Evolutionary conservation across 2,329 filamentous ascomycete species (phyloP).

Genomic region (Periconia digitata): DNA sequence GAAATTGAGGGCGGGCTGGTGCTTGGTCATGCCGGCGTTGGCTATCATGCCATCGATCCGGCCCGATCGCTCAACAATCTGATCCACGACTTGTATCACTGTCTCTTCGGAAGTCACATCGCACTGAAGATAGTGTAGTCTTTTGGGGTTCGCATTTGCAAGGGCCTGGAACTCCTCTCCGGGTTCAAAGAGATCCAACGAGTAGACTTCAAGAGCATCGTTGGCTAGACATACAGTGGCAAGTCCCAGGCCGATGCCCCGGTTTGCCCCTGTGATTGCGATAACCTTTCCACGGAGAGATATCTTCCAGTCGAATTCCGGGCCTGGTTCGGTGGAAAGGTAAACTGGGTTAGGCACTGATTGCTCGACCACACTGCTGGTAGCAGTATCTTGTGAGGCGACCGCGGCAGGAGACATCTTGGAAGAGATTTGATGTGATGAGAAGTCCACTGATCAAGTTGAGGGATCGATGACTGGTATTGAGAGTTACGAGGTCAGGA

Average conservation of each 20-base stretch:
- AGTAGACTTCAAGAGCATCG: conserved; percentile 51
- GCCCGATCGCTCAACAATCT: conserved; percentile 50
- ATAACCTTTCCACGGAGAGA: conserved; percentile 47
- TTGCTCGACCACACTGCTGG: conserved; percentile 22
- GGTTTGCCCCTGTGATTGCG: conserved; percentile 32
- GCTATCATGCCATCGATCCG: conserved; percentile 55
- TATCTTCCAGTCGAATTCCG: conserved; percentile 51
- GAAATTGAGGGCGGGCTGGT: conserved; percentile 56
- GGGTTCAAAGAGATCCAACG: conserved; percentile 52
- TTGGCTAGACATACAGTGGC: conserved; percentile 52
- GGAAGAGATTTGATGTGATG: neutral
- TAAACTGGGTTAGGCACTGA: conserved; percentile 34
- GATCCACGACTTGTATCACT: conserved; percentile 49
- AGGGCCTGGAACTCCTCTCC: conserved; percentile 50
- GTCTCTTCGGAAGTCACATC: conserved; percentile 54
- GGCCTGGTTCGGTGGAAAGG: conserved; percentile 47
- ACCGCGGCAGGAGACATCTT: conserved; percentile 35
- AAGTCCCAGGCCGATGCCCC: conserved; percentile 50
- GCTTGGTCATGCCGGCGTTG: conserved; percentile 56
- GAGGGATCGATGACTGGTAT: conserved; percentile 7
- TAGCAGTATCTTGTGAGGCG: conserved; percentile 17
- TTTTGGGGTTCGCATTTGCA: conserved; percentile 45
- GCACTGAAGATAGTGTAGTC: conserved; percentile 49
- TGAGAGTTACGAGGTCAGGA: no score
- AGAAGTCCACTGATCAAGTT: conserved; percentile 7